These are phyloP conservation scores for Radiomyces spectabilis DNA, from an alignment of 192 early-diverging fungal species.

Conservation along the genomic window DNA sequence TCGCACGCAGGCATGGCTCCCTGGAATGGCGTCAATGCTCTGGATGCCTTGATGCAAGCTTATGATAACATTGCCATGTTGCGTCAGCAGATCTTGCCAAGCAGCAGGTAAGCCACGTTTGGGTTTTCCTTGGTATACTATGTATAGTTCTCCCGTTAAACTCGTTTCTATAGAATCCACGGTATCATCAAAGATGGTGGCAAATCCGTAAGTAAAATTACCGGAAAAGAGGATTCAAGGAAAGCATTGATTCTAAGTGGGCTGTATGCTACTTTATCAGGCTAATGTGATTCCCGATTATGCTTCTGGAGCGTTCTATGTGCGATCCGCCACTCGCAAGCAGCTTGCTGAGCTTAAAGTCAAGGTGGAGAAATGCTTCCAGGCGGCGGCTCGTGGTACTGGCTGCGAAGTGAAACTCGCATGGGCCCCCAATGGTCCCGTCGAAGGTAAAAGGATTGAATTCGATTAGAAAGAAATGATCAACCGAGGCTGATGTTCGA, in stretches of 20 bases:
- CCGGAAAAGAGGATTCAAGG: no score
- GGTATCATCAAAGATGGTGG: slow-evolving; percentile 55
- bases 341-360: slow-evolving; percentile 34
- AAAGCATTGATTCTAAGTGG: no score
- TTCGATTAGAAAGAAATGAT: neutral
- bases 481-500: neutral
- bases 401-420: slow-evolving; percentile 42
- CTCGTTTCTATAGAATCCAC: slow-evolving; percentile 45
- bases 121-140: neutral
- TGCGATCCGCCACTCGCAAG: slow-evolving; percentile 38
- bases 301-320: slow-evolving; percentile 35
- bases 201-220: slow-evolving; percentile 19
- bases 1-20: slow-evolving; percentile 54
- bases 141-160: no score
- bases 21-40: slow-evolving; percentile 52
- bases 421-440: slow-evolving; percentile 26
- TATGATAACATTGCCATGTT: slow-evolving; percentile 47
- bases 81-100: slow-evolving; percentile 49
- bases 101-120: slow-evolving; percentile 15
- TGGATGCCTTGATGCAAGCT: slow-evolving; percentile 46
- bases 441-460: slow-evolving; percentile 34
- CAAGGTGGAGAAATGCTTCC: slow-evolving; percentile 39
- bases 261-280: slow-evolving; percentile 7
- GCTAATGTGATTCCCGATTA: slow-evolving; percentile 54
- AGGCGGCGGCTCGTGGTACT: slow-evolving; percentile 48